phyloP scores from a whole-genome alignment of 2,329 filamentous ascomycete genomes.

The Claviceps africana region DNA sequence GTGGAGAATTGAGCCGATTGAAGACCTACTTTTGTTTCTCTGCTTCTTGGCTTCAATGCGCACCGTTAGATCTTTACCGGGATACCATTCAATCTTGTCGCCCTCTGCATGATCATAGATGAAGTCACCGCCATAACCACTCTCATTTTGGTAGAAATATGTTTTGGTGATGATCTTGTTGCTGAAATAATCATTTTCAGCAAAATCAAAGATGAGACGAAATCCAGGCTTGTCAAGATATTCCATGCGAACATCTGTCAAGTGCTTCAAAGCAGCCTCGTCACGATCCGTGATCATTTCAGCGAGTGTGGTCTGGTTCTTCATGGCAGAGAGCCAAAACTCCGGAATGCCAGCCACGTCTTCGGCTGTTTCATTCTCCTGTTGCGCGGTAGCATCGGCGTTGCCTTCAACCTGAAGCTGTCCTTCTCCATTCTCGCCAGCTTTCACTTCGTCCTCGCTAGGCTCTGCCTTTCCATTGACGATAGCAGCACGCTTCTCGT shows the following conservation, averaged over 20 bases:
- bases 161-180: conserved; percentile 98
- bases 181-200: conserved; percentile 88
- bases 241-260: conserved; percentile 95
- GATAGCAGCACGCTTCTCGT: conserved; percentile 86
- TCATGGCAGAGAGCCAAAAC: conserved; percentile 99
- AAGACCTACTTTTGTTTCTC: conserved; percentile 82
- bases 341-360: conserved; percentile 74
- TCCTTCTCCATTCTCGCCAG: conserved; percentile 66
- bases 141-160: conserved; percentile 98
- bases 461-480: conserved; percentile 81
- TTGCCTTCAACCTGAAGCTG: conserved; percentile 55
- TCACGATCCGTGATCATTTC: conserved; percentile 99
- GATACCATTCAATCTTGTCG: conserved; percentile 95
- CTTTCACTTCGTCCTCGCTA: conserved; percentile 71
- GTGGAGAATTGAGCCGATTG: not conserved
- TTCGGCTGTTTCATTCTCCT: conserved; percentile 42
- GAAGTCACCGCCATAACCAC: conserved; percentile 95
- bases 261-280: conserved; percentile 78
- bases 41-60: conserved; percentile 98
- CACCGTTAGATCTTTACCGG: conserved; percentile 83
- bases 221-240: conserved; percentile 97
- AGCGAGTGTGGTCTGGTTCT: conserved; percentile 92
- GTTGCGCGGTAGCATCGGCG: conserved; percentile 39
- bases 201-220: conserved; percentile 94
- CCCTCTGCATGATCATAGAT: conserved; percentile 99